phyloP scores from a whole-genome alignment of 495 filamentous ascomycete genomes.

The Daldinia loculata region DNA sequence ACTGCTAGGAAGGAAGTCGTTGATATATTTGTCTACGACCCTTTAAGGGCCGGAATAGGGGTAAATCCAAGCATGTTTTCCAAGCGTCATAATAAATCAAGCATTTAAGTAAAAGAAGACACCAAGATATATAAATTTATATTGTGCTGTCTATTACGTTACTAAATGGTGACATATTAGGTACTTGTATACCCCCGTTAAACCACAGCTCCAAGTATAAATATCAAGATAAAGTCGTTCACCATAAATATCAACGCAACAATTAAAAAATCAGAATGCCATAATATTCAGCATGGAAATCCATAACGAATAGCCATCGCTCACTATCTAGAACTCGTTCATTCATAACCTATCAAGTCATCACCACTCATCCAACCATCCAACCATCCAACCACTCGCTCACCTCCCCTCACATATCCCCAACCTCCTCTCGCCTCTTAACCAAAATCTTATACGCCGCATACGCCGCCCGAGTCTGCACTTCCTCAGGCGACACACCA shows the following conservation, averaged over 20 bases:
- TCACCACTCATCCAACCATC: not conserved
- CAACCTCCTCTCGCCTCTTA: not conserved
- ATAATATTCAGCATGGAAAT: not conserved
- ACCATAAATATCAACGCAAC: not conserved
- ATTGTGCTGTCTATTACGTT: too few species aligned
- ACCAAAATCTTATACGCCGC: constrained; percentile 46
- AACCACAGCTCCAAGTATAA: too few species aligned
- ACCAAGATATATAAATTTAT: too few species aligned
- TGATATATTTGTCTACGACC: too few species aligned
- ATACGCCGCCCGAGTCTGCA: constrained; percentile 65
- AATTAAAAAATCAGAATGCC: not conserved
- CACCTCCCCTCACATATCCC: not conserved
- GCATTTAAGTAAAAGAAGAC: too few species aligned
- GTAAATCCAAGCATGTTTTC: not conserved
- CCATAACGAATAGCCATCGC: not conserved
- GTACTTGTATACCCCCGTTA: too few species aligned
- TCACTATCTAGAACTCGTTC: not conserved
- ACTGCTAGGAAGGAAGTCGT: too few species aligned
- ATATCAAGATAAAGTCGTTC: not conserved
- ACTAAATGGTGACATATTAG: too few species aligned
- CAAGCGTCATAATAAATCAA: too few species aligned
- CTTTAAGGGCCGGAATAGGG: not conserved
- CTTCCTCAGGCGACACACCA: constrained; percentile 62
- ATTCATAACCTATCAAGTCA: not conserved
- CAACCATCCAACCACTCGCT: not conserved